These are phyloP conservation scores for Aspergillus baeticus DNA, from an alignment of 495 filamentous ascomycete species.

Conservation along the genomic window DNA sequence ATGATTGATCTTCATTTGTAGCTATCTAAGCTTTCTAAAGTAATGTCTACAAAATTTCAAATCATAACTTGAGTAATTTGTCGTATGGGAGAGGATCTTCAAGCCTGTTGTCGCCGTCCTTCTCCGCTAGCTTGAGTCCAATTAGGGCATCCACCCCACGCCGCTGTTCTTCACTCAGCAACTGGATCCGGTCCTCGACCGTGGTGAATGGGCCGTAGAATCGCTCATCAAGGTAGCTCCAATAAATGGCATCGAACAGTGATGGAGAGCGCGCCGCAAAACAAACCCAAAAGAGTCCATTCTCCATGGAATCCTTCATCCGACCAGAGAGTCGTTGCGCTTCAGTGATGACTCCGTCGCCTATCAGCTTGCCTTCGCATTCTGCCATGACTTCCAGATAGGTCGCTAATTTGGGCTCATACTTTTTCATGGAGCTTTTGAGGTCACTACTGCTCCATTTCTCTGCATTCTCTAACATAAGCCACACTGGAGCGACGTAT, in stretches of 20 bases:
- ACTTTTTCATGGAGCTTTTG: conserved; percentile 19
- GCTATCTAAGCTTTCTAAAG: no score
- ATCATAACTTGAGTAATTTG: no score
- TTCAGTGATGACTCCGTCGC: conserved; percentile 18
- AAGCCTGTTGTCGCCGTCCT: no score
- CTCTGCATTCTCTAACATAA: conserved; percentile 36
- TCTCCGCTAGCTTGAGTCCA: no score
- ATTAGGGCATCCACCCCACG: no score
- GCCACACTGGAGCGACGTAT: conserved; percentile 43
- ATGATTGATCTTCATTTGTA: no score
- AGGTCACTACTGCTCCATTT: conserved; percentile 30
- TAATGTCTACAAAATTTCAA: no score
- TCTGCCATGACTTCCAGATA: conserved; percentile 16
- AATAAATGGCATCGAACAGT: conserved; percentile 34
- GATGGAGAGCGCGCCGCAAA: conserved; percentile 25
- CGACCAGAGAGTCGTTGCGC: conserved; percentile 22
- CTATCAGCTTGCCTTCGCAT: conserved; percentile 23
- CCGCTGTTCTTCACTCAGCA: no score
- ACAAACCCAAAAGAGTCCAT: conserved; percentile 30
- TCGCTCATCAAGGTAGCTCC: conserved; percentile 24
- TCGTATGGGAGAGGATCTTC: no score
- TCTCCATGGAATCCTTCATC: conserved; percentile 27
- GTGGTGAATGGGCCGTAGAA: background rate
- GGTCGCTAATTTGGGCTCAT: conserved; percentile 3
- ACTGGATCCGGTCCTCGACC: no score